A percentile compares a stretch with the other conserved stretches of the same genome.
Evolutionary conservation across 257 asterid species (phyloP).

Genomic region (Nicotiana tomentosiformis): DNA sequence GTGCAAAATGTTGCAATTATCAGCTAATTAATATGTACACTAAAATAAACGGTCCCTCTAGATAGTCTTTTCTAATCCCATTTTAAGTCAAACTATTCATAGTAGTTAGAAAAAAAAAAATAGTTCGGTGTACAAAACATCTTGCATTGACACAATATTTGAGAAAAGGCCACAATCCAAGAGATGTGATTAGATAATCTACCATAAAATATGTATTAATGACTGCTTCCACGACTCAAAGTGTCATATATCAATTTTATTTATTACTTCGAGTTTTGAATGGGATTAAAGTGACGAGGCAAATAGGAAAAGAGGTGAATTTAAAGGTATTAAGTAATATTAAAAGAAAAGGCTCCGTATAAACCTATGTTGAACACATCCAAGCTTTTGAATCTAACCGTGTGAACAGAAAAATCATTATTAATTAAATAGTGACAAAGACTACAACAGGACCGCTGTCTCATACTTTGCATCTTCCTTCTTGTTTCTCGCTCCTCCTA

Average conservation of each 20-base stretch:
- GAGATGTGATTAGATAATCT: too few species aligned
- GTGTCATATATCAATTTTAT: too few species aligned
- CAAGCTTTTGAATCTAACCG: background rate
- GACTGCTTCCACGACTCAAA: rapidly evolving
- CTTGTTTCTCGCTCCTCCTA: background rate
- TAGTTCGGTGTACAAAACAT: too few species aligned
- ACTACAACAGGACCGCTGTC: background rate
- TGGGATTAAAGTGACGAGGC: background rate
- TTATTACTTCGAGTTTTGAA: too few species aligned
- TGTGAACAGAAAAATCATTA: background rate
- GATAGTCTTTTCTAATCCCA: background rate
- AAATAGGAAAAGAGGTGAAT: background rate
- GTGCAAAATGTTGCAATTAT: background rate
- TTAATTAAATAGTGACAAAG: background rate
- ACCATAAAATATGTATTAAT: too few species aligned
- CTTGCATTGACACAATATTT: too few species aligned
- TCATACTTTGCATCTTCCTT: background rate
- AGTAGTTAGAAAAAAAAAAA: background rate
- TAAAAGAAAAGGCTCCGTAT: too few species aligned
- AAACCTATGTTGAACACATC: background rate
- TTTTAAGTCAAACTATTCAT: background rate
- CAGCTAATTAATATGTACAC: background rate
- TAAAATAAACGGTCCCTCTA: background rate
- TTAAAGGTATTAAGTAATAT: too few species aligned
- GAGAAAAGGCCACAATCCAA: rapidly evolving